phyloP scores from a whole-genome alignment of 1,284 basidiomycete species.

The Puccinia sorghi region DNA sequence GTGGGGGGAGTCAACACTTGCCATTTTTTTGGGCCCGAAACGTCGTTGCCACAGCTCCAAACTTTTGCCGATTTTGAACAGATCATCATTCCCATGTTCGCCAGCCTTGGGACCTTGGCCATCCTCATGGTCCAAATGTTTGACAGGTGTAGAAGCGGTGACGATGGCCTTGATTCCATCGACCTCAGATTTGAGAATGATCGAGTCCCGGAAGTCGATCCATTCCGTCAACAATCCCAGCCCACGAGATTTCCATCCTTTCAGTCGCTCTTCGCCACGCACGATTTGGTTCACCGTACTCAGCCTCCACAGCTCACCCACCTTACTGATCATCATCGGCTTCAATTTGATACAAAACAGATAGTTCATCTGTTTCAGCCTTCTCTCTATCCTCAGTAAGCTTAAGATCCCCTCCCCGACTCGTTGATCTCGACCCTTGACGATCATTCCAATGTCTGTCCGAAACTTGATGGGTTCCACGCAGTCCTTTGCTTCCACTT shows the following conservation, averaged over 20 bases:
- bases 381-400: slow-evolving; percentile 74
- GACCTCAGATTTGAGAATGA: slow-evolving; percentile 78
- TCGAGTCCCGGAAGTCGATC: slow-evolving; percentile 68
- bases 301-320: slow-evolving; percentile 87
- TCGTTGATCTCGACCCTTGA: slow-evolving; percentile 80
- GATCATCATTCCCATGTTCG: slow-evolving; percentile 61
- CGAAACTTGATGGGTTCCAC: slow-evolving; percentile 78
- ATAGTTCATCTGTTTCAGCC: slow-evolving; percentile 72
- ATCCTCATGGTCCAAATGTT: background rate
- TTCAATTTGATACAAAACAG: slow-evolving; percentile 78
- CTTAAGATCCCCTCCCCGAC: slow-evolving; percentile 74
- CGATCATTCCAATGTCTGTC: slow-evolving; percentile 82
- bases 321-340: slow-evolving; percentile 80
- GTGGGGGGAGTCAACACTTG: slow-evolving; percentile 59
- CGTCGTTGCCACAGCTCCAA: slow-evolving; percentile 77
- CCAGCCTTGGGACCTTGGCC: slow-evolving; percentile 55
- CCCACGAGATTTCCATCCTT: slow-evolving; percentile 80
- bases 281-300: slow-evolving; percentile 94
- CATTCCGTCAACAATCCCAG: slow-evolving; percentile 85
- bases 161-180: slow-evolving; percentile 81
- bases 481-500: slow-evolving; percentile 78
- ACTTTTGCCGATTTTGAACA: slow-evolving; percentile 68
- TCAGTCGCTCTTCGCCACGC: slow-evolving; percentile 79
- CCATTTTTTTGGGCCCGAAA: slow-evolving; percentile 74
- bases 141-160: slow-evolving; percentile 45